Evolutionary conservation across 2,329 filamentous ascomycete species (phyloP), one percentile per base, ranked within the genome.

Genomic region (Pyrenophora tritici-repentis): DNA sequence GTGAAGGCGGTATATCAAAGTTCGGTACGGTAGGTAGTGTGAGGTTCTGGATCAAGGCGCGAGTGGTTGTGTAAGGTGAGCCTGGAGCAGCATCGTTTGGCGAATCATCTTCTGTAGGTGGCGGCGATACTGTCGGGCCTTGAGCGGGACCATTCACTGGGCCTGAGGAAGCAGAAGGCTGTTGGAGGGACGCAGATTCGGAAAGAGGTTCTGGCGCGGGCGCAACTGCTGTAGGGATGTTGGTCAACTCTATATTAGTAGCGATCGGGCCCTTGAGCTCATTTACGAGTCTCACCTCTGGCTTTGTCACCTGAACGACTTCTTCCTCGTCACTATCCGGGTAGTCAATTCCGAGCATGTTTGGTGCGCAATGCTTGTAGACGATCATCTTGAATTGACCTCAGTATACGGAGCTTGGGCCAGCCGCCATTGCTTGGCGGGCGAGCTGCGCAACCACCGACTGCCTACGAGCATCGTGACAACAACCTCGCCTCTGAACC

Each of bases 1-100:
- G 89, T 3, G 89, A 91, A 8, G 83, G 79, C 0, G 89, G 89
- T 55, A 94, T 91, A 61, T 86, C 79, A 64, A 91, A 84, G 73
- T 90, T 86, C 1, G 89, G 86, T 3, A 86, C 74, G 2, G 84
- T 79, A 2, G 90, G 90, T 36, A 93, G 80, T 18, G 90, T 94
- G 35, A 93, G 82, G 63, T 87, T 83, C 61, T 86, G 87, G 13
- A 91, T 76, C 17, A 86, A 75, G 22, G 84, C 79, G 58, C 88
- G 86, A 53, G 80, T 82, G 39, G 82, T 76, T 1, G 86, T 83
- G 74, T 91, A 90, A 1, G 88, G 88, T 1, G 88, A 92, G 44
- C 66, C 68, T 20, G 65, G 73, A 45, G 63, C 58, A 52, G 54
- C 61, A 44, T 60, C 53, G 44, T 64, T 53, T 26, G 36, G 46